Evolutionary conservation across 768 basidiomycete species (phyloP).

Genomic region (Candolleomyces aberdarensis): DNA sequence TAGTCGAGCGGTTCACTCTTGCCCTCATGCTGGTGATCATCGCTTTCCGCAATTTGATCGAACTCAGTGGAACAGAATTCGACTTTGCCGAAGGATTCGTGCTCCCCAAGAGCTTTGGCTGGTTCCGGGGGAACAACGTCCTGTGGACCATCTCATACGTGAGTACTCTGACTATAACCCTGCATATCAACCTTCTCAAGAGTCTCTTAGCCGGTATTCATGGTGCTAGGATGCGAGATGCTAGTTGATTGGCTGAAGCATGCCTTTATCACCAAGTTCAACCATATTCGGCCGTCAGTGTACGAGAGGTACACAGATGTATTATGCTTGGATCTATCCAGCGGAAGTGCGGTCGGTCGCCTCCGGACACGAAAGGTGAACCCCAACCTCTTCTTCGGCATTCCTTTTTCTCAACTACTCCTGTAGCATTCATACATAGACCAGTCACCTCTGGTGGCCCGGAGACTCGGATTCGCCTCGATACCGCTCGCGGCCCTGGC

Average conservation of each 20-base stretch:
- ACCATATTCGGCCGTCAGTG: constrained; percentile 92
- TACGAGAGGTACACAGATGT: constrained; percentile 96
- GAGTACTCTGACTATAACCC: constrained; percentile 19
- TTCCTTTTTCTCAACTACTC: constrained; percentile 2
- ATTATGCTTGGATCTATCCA: constrained; percentile 87
- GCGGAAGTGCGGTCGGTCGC: constrained; percentile 68
- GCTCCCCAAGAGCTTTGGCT: constrained; percentile 81
- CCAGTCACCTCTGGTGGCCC: constrained; percentile 91
- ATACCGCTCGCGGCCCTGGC: constrained; percentile 86
- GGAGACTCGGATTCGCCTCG: constrained; percentile 90
- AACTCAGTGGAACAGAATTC: constrained; percentile 88
- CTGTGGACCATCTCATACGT: constrained; percentile 91
- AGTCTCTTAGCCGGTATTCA: constrained; percentile 73
- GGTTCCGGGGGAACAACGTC: constrained; percentile 76
- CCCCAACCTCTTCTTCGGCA: neutral
- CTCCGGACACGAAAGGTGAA: constrained; percentile 67
- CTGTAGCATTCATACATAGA: constrained; percentile 85
- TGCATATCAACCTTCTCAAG: neutral
- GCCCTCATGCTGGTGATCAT: constrained; percentile 88
- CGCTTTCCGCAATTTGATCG: constrained; percentile 92
- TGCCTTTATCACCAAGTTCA: constrained; percentile 99
- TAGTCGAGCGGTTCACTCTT: constrained; percentile 95
- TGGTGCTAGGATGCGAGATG: constrained; percentile 89
- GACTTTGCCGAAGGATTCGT: constrained; percentile 70
- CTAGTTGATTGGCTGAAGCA: constrained; percentile 98